Conservation (phyloP, 495 filamentous ascomycete genomes). For the Tuber calosporum region DNA sequence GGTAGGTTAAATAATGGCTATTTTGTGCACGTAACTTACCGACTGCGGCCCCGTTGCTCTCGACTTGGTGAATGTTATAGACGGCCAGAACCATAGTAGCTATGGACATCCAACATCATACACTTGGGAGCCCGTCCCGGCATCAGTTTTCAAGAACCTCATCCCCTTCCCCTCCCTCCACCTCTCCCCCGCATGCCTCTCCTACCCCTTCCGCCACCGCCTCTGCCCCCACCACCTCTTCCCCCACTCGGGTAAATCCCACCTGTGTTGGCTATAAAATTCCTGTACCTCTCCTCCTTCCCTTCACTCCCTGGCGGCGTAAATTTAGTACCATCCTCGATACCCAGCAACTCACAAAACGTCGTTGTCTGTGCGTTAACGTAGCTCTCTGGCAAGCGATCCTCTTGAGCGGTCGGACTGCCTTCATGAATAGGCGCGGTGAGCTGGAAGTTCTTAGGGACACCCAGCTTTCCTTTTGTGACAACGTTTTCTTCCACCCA, state of each 20-base stretch:
- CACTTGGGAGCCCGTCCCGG: neutral
- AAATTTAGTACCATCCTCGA: slow-evolving; percentile 63
- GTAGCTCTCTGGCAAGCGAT: slow-evolving; percentile 61
- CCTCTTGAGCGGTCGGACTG: slow-evolving; percentile 40
- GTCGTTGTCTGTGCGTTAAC: slow-evolving; percentile 68
- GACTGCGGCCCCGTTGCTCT: too few relatives aligned
- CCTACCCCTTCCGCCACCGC: slow-evolving; percentile 43
- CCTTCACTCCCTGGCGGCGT: slow-evolving; percentile 36
- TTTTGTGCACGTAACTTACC: too few relatives aligned
- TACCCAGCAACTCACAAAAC: slow-evolving; percentile 71
- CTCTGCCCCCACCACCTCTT: slow-evolving; percentile 43
- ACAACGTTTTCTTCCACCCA: slow-evolving; percentile 77
- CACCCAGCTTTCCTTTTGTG: slow-evolving; percentile 49
- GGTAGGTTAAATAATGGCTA: too few relatives aligned
- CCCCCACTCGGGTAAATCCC: slow-evolving; percentile 40
- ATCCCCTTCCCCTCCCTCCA: slow-evolving; percentile 29
- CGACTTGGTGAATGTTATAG: too few relatives aligned
- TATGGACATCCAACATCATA: neutral
- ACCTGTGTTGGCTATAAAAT: slow-evolving; percentile 36
- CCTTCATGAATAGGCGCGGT: slow-evolving; percentile 66
- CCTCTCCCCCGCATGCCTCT: slow-evolving; percentile 43
- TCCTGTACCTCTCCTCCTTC: slow-evolving; percentile 32
- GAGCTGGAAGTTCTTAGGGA: slow-evolving; percentile 68
- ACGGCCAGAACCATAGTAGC: too few relatives aligned
- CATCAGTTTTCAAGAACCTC: slow-evolving; percentile 36